Base-by-base conservation (phyloP, 106 monocot species). In the Iris macrosiphon region DNA sequence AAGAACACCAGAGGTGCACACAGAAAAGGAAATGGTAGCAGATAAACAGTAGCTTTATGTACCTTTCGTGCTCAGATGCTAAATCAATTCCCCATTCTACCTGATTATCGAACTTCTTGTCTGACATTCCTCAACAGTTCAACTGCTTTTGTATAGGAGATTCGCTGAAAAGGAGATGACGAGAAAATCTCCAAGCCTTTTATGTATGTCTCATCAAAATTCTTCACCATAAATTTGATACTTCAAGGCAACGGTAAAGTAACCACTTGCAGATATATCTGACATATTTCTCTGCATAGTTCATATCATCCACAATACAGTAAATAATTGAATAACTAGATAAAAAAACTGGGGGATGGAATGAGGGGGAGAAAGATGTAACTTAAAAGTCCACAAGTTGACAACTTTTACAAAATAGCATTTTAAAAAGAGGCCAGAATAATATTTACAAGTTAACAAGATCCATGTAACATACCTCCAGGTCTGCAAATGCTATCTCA, bases 401-500 rank as follows among this genome's bases (percentile, higher is more conserved):
- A 35, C 34, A 35, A 10, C 34, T 6, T 6, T 35, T 35, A 35
- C 4, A 10, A 35, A 6, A 4, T 10, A 35, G 10, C 34, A 35
- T 6, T 35, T 6, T 35, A 35, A 35, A 35, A 35, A 35, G 10
- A 35, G 10, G 34, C 4, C 34, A 35, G 10, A 35, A 10, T 4
- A 35, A 6, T 35, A 35, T 6, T 4, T 6, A 35, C 34, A 6
- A 35, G 7, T 10, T 6, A 35, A 10, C 10, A 6, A 35, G 10
- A 35, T 4, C 4, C 34, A 35, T 6, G 34, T 16, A n/a, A 49
- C 19, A 12, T 74, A 92, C 95, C 95, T 89, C 70, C 55, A 89
- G 57, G 49, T 84, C 80, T 20, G 95, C 95, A 77, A 95, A 95
- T 21, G 89, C 89, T 47, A 95, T 89, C 71, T 95, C 95, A 27